Conservation (phyloP, 805 yeast genomes). For the Kodamaea kakaduensis region DNA sequence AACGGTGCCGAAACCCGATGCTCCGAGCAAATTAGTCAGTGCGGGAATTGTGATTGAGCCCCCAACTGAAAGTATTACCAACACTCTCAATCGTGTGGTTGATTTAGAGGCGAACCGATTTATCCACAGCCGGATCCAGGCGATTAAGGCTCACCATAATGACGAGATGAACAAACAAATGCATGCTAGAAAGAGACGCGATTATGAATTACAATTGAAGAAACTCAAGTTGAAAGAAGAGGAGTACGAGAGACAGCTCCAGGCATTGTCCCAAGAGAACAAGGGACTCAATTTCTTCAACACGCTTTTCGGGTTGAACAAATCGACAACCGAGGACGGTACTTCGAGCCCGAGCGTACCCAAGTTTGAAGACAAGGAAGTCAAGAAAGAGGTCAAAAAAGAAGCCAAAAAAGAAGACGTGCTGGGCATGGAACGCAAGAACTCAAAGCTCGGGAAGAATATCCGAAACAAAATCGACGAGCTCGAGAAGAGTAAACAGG, state of each 20-base stretch:
- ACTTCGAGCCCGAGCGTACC: neutral
- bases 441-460: too few relatives aligned
- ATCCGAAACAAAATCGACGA: too few relatives aligned
- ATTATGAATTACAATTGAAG: slow-evolving; percentile 35
- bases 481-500: too few relatives aligned
- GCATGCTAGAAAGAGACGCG: slow-evolving; percentile 36
- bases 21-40: slow-evolving; percentile 3
- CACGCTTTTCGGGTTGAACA: slow-evolving; percentile 25
- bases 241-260: slow-evolving; percentile 31
- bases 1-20: neutral
- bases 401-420: neutral
- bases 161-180: slow-evolving; percentile 34
- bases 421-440: too few relatives aligned
- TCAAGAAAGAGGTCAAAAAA: neutral
- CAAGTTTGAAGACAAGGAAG: slow-evolving; percentile 3
- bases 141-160: slow-evolving; percentile 35
- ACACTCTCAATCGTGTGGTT: slow-evolving; percentile 25
- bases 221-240: slow-evolving; percentile 36
- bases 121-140: slow-evolving; percentile 36
- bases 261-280: slow-evolving; percentile 23
- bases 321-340: neutral
- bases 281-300: slow-evolving; percentile 25
- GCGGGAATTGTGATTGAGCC: slow-evolving; percentile 11
- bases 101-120: slow-evolving; percentile 37
- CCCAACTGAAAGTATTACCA: slow-evolving; percentile 20